Evolutionary conservation across 495 filamentous ascomycete genomes (phyloP), one percentile per base, ranked within the genome.

Genomic region (Immersiella caudata): DNA sequence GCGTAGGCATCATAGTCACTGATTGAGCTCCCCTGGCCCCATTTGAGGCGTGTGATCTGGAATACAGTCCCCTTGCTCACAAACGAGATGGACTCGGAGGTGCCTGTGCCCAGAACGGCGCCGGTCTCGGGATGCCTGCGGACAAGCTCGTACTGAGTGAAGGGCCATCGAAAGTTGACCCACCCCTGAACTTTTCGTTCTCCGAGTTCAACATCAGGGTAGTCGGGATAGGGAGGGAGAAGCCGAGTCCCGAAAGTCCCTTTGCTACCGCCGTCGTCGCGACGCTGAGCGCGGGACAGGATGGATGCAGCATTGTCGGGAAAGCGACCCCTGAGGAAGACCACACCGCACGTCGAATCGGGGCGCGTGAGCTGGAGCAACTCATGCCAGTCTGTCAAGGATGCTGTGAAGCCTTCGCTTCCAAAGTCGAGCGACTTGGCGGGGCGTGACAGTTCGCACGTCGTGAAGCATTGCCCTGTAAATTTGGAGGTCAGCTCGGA

Each of bases 141-240:
- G 0, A 69, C 21, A 36, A 69, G 62, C 49, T 62, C 67, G 25
- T 66, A 66, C 58, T 69, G 67, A 0, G 67, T 46, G 33, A 66
- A 69, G 9, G 67, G 67, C 67, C 67, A 69, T 16, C 67, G 62
- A 27, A 69, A 66, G 58, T 69, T 69, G 57, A 69, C 59, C 67
- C 67, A 69, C 1, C 67, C 67, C 33, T 69, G 67, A 18, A 55
- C 51, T 21, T 66, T 69, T 0, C 67, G 61, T 25, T 65, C 62
- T 1, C 29, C 67, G 12, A 61, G 36, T 54, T 56, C 36, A 14
- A 69, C 67, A 25, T 65, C 62, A 5, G 62, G 33, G 33, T 50
- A 52, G 2, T 52, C 62, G 16, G 26, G 21, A 14, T 27, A 21
- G 0, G 35, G 35, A 1, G 54, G 46, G 6, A 69, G 40, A 18